Percentiles rank a stretch among this genome's conserved stretches.
Conservation (phyloP, 371 early-diverging fungal genomes). For the Quaeritorhiza haematococci region DNA sequence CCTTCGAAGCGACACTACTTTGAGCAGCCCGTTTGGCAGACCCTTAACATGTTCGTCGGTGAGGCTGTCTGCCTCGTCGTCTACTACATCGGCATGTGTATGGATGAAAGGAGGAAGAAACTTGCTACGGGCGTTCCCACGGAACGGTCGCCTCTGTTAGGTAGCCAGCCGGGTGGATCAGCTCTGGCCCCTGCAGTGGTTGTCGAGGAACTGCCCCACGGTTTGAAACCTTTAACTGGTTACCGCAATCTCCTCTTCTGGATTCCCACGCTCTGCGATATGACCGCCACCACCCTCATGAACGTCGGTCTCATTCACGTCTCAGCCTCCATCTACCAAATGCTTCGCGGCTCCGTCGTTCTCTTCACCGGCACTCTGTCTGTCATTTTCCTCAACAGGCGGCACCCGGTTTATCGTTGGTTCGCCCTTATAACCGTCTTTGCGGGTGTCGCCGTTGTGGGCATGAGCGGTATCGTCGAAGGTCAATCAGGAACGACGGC, state of each 20-base stretch:
- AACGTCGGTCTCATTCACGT: slow-evolving; percentile 89
- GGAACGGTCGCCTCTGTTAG: too few species aligned
- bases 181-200: not conserved
- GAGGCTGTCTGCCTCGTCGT: slow-evolving; percentile 72
- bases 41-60: slow-evolving; percentile 86
- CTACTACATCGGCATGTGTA: slow-evolving; percentile 16
- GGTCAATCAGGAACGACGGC: not conserved
- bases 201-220: not conserved
- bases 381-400: slow-evolving; percentile 73
- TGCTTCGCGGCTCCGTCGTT: slow-evolving; percentile 89
- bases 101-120: not conserved
- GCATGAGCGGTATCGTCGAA: slow-evolving; percentile 43
- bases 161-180: not conserved
- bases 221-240: slow-evolving; percentile 47
- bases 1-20: slow-evolving; percentile 65
- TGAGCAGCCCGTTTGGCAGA: slow-evolving; percentile 96
- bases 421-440: slow-evolving; percentile 71
- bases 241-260: slow-evolving; percentile 64
- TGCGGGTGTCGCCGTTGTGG: slow-evolving; percentile 80
- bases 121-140: not conserved
- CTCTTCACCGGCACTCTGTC: slow-evolving; percentile 88
- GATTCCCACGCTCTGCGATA: slow-evolving; percentile 88
- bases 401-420: slow-evolving; percentile 74
- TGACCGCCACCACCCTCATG: slow-evolving; percentile 91
- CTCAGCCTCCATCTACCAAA: slow-evolving; percentile 91